phyloP scores from a whole-genome alignment of 768 basidiomycete genomes.

The Arthromyces matolae region DNA sequence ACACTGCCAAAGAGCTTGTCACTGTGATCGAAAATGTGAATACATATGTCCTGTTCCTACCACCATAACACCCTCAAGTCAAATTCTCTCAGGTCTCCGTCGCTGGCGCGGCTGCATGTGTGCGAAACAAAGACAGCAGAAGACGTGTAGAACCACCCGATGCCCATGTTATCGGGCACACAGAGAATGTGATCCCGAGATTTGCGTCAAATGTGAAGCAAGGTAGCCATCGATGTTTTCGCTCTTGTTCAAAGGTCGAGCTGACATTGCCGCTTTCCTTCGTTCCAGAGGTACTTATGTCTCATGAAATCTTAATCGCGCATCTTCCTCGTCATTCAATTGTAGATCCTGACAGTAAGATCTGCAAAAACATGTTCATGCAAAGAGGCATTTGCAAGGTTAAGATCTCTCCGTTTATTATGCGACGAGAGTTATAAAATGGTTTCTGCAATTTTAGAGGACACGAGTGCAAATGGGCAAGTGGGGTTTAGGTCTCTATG shows the following conservation, averaged over 20 bases:
- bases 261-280: not conserved
- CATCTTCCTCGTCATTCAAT: not conserved
- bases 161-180: constrained; percentile 51
- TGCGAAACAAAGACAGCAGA: constrained; percentile 20
- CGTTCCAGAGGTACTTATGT: constrained; percentile 23
- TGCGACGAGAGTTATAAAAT: no score
- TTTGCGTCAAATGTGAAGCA: constrained; percentile 51
- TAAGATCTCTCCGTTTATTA: no score
- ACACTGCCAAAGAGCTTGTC: constrained; percentile 55
- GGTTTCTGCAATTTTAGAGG: constrained; percentile 24
- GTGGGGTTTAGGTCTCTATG: constrained; percentile 56
- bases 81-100: constrained; percentile 41
- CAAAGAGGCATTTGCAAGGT: constrained; percentile 47
- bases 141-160: constrained; percentile 32
- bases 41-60: constrained; percentile 18
- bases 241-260: not conserved
- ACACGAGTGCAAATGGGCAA: constrained; percentile 39
- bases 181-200: constrained; percentile 67
- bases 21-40: constrained; percentile 50
- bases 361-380: constrained; percentile 48
- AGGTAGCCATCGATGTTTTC: constrained; percentile 23
- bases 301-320: no score
- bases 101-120: constrained; percentile 60
- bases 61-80: not conserved
- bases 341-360: constrained; percentile 25